Evolutionary conservation across 2,329 filamentous ascomycete species (phyloP), one percentile per base, ranked within the genome.

Genomic region (Rachicladosporium sp.): DNA sequence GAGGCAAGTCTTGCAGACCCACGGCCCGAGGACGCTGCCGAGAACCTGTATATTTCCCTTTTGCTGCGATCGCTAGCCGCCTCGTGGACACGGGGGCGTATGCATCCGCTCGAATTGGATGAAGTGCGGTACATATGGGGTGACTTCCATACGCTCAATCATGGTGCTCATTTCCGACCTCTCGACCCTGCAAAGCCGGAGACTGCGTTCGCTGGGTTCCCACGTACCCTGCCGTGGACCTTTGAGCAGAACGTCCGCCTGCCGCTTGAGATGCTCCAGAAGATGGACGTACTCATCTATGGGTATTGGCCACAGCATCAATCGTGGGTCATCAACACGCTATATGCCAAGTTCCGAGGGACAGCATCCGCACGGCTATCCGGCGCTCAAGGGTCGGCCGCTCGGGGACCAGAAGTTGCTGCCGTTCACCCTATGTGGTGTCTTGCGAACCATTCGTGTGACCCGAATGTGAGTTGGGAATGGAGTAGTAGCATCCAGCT

Each of bases 391-490:
- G 55, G 68, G 36, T 58, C 65, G 4, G 72, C 71, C 0, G 83
- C 89, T 46, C 84, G 87, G 2, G 76, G 84, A 7, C 89, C 91
- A 0, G 91, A 96, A 53, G 82, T 94, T 4, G 86, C 85, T 21
- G 89, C 89, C 21, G 88, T 96, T 21, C 88, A 96, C 63, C 87
- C 89, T 2, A 77, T 93, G 50, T 98, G 91, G 87, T 96, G 88
- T 62, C 70, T 96, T 21, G 88, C 89, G 21, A 98, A 98, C 55
- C 91, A 98, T 59, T 86, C 87, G 58, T 98, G 91, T 62, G 79
- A 94, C 56, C 91, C 91, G 6, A 95, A 94, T 59, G 87, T 96
- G 31, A 75, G 75, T 3, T 98, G 91, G 91, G 84, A 93, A 54
- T 95, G 88, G 85, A 78, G 81, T 23, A 83, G 82, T 1, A 73